A percentile compares a stretch with the other conserved stretches of the same genome.
phyloP scores from a whole-genome alignment of 768 basidiomycete species.

The Termitomyces sp. region DNA sequence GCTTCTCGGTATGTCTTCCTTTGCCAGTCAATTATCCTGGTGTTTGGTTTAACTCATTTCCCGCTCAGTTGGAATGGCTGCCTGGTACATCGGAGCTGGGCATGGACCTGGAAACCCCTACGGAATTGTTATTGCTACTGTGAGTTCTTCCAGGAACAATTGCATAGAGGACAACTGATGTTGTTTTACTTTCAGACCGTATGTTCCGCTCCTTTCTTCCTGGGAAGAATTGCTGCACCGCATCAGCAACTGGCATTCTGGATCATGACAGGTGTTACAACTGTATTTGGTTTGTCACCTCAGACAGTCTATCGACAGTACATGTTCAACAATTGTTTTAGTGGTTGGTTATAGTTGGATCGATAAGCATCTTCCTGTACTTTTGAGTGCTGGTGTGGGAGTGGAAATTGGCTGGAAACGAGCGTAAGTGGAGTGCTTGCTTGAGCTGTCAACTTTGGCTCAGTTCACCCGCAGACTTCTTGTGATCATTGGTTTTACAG shows the following conservation, averaged over 20 bases:
- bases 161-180: background rate
- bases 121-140: constrained; percentile 35
- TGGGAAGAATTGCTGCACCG: constrained; percentile 28
- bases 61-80: constrained; percentile 28
- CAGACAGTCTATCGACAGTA: background rate
- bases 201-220: constrained; percentile 27
- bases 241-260: constrained; percentile 29
- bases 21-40: background rate
- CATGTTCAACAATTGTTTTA: constrained; percentile 4
- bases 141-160: constrained; percentile 13
- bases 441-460: background rate
- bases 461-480: constrained; percentile 23
- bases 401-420: constrained; percentile 35
- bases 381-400: constrained; percentile 29
- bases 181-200: constrained; percentile 19
- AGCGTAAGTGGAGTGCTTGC: constrained; percentile 23
- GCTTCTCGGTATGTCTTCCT: constrained; percentile 22
- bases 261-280: constrained; percentile 32
- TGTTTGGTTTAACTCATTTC: background rate
- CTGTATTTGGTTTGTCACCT: constrained; percentile 26
- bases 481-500: constrained; percentile 39
- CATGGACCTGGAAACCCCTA: constrained; percentile 32
- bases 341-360: constrained; percentile 40
- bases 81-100: constrained; percentile 40
- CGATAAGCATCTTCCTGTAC: constrained; percentile 22